A percentile compares a stretch with the other conserved stretches of the same genome.
phyloP scores from a whole-genome alignment of 768 basidiomycete genomes.

The Trametes coccinea region DNA sequence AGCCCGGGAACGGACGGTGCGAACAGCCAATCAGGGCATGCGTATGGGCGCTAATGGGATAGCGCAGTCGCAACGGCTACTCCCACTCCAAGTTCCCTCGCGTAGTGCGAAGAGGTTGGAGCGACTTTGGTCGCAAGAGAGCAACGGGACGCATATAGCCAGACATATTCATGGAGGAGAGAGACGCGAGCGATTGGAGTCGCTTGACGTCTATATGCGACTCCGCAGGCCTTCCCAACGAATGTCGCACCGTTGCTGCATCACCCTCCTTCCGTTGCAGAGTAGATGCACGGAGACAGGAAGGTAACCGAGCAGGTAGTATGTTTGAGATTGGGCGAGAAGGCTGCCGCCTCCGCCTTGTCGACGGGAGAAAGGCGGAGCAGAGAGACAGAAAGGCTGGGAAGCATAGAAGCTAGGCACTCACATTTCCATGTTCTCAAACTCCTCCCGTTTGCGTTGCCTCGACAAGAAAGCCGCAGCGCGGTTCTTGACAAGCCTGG shows the following conservation, averaged over 20 bases:
- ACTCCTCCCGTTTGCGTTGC: conserved; percentile 91
- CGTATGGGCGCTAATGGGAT: neutral
- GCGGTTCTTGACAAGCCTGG: conserved; percentile 88
- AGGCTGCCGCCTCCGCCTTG: neutral
- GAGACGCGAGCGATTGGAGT: neutral
- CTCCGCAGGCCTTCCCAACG: too few species aligned
- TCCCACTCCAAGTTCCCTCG: too few species aligned
- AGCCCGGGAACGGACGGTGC: neutral
- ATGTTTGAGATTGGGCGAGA: too few species aligned
- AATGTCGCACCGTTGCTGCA: too few species aligned
- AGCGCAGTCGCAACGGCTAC: neutral
- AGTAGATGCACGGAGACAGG: too few species aligned
- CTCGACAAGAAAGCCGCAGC: conserved; percentile 90
- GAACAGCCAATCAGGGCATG: conserved; percentile 11
- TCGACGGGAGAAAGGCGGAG: neutral
- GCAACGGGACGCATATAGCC: too few species aligned
- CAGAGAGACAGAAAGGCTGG: neutral
- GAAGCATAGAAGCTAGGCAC: conserved; percentile 35
- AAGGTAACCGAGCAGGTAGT: too few species aligned
- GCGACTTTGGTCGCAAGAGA: too few species aligned
- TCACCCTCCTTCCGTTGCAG: neutral
- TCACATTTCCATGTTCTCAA: conserved; percentile 88
- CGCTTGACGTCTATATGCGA: neutral
- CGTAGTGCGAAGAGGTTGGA: too few species aligned
- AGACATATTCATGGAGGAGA: neutral